Percentiles rank a stretch among this genome's conserved stretches.
Conservation (phyloP, 768 basidiomycete genomes). For the Amylocystis lapponica region DNA sequence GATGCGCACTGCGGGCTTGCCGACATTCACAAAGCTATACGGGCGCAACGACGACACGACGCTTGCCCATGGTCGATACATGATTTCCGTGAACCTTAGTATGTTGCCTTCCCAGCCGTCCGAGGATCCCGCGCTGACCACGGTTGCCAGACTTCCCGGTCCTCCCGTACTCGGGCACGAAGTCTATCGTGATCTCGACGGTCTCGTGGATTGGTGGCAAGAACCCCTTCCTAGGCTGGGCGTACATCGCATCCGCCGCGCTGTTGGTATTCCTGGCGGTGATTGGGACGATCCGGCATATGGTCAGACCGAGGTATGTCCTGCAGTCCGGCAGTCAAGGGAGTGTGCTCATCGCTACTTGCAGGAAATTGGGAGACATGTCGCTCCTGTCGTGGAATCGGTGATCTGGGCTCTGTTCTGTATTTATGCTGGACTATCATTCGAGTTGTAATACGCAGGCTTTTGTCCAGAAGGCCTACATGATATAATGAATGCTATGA, state of each 20-base stretch:
- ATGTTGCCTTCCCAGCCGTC: conserved; percentile 16
- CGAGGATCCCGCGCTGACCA: background rate
- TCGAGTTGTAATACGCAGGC: no score
- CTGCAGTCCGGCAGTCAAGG: conserved; percentile 1
- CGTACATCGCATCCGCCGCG: conserved; percentile 85
- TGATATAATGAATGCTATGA: no score
- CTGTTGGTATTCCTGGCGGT: conserved; percentile 87
- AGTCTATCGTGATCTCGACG: conserved; percentile 94
- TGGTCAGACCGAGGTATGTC: conserved; percentile 83
- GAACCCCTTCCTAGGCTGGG: conserved; percentile 98
- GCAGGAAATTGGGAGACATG: conserved; percentile 83
- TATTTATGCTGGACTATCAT: no score
- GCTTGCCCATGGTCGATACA: conserved; percentile 70
- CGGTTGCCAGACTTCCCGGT: conserved; percentile 80
- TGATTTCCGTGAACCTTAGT: conserved; percentile 79
- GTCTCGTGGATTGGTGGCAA: conserved; percentile 99
- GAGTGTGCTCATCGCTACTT: conserved; percentile 1
- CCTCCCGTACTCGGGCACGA: conserved; percentile 84
- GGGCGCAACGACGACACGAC: conserved; percentile 80
- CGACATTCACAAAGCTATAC: conserved; percentile 94
- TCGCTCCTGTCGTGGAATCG: conserved; percentile 81
- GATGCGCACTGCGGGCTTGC: conserved; percentile 98
- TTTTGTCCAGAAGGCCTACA: no score
- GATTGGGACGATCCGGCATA: conserved; percentile 84
- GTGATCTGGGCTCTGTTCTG: conserved; percentile 23